Evolutionary conservation across 2,329 filamentous ascomycete genomes (phyloP).

Genomic region (Hymenoscyphus repandus): DNA sequence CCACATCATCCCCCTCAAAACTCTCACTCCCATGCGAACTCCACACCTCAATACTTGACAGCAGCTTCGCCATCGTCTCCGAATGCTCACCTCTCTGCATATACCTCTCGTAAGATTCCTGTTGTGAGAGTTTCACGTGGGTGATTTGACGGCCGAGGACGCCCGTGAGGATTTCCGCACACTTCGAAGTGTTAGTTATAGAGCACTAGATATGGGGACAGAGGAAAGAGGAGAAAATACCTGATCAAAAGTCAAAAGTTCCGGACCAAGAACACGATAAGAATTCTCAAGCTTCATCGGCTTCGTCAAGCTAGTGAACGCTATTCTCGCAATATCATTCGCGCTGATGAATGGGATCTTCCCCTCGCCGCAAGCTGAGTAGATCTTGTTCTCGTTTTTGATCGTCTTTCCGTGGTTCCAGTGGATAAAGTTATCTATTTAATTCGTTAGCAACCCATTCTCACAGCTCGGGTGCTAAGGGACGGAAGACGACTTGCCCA

Average conservation of each 20-base stretch:
- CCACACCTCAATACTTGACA: conserved; percentile 8
- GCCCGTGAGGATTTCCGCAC: conserved; percentile 15
- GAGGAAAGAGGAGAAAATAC: conserved; percentile 7
- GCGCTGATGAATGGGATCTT: conserved; percentile 42
- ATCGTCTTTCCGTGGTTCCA: conserved; percentile 24
- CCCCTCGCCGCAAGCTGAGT: conserved; percentile 39
- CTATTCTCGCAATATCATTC: conserved; percentile 42
- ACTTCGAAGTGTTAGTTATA: conserved; percentile 5
- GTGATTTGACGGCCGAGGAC: conserved; percentile 13
- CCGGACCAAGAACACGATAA: conserved; percentile 29
- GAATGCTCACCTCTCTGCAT: conserved; percentile 6
- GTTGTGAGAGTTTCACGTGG: conserved; percentile 12
- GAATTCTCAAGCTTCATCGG: conserved; percentile 33
- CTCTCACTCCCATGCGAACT: conserved; percentile 12
- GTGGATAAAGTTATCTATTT: conserved; percentile 17
- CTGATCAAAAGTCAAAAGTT: conserved; percentile 32
- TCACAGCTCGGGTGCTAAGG: background rate
- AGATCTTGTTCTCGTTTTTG: conserved; percentile 37
- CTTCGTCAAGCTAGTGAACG: conserved; percentile 35
- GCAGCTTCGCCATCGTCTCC: conserved; percentile 7
- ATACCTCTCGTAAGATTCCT: conserved; percentile 8
- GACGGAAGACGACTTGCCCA: conserved; percentile 29
- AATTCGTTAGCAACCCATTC: conserved; percentile 3
- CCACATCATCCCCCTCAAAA: conserved; percentile 11
- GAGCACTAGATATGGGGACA: background rate